These are phyloP conservation scores for Noccaea bulbosa DNA, from an alignment of 345 rosid species.

Conservation along the genomic window DNA sequence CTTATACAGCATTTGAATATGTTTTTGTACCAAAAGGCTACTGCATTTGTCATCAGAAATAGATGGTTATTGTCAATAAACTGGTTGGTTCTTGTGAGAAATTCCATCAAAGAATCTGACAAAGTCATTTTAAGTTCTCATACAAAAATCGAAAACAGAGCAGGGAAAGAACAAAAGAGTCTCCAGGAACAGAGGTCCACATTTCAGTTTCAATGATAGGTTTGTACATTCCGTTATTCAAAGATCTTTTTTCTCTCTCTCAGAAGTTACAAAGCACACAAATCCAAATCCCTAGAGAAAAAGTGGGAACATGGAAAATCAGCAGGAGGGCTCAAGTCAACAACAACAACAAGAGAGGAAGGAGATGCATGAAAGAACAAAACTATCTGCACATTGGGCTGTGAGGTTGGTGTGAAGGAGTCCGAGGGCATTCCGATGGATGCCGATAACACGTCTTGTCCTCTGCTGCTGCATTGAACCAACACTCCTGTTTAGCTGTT, in stretches of 20 bases:
- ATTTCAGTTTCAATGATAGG: slow-evolving; percentile 17
- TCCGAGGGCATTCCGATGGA: slow-evolving; percentile 50
- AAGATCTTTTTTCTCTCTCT: slow-evolving; percentile 29
- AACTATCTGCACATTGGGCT: slow-evolving; percentile 67
- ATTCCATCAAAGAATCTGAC: not conserved
- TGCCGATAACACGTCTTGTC: slow-evolving; percentile 37
- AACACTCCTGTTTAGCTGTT: slow-evolving; percentile 43
- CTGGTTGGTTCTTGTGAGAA: slow-evolving; percentile 17
- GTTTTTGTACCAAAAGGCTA: slow-evolving; percentile 1
- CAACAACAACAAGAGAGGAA: slow-evolving; percentile 18
- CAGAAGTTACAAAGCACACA: slow-evolving; percentile 33
- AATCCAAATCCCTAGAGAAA: slow-evolving; percentile 43
- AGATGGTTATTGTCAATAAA: slow-evolving; percentile 4
- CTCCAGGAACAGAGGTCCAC: slow-evolving; percentile 1
- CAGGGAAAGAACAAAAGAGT: slow-evolving; percentile 14
- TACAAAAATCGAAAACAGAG: not conserved
- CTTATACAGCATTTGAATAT: slow-evolving; percentile 1
- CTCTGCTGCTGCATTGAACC: slow-evolving; percentile 38
- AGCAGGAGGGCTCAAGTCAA: slow-evolving; percentile 32
- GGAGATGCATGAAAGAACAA: slow-evolving; percentile 10
- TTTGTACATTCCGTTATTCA: slow-evolving; percentile 38
- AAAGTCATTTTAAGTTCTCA: slow-evolving; percentile 5
- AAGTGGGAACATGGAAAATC: slow-evolving; percentile 27
- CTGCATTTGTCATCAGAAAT: not conserved
- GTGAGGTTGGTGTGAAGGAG: slow-evolving; percentile 61